phyloP scores from a whole-genome alignment of 257 asterid genomes.

The Fraxinus anomala region DNA sequence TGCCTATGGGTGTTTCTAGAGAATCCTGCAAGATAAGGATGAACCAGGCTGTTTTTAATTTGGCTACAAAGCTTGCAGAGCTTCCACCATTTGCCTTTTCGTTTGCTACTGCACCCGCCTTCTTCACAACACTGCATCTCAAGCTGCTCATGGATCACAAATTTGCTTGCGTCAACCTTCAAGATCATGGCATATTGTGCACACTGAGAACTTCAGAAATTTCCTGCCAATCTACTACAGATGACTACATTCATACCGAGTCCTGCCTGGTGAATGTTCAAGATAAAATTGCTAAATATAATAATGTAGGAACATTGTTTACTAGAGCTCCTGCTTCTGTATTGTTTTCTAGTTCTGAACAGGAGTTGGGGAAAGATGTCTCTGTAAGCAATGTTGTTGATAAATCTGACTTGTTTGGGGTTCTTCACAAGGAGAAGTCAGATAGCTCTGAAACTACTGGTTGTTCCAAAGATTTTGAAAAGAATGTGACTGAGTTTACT shows the following conservation, averaged over 20 bases:
- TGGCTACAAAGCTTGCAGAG: slow-evolving; percentile 43
- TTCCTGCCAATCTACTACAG: slow-evolving; percentile 36
- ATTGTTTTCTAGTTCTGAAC: slow-evolving; percentile 30
- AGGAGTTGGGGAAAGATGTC: slow-evolving; percentile 29
- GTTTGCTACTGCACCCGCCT: slow-evolving; percentile 42
- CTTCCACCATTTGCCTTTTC: slow-evolving; percentile 39
- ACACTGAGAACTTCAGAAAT: slow-evolving; percentile 40
- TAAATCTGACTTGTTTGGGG: slow-evolving; percentile 26
- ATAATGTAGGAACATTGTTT: slow-evolving; percentile 27
- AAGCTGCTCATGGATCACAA: slow-evolving; percentile 43
- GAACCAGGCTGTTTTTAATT: slow-evolving; percentile 39
- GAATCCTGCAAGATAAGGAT: slow-evolving; percentile 44
- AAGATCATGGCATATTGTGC: slow-evolving; percentile 33
- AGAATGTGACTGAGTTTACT: slow-evolving; percentile 26
- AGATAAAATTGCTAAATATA: slow-evolving; percentile 25
- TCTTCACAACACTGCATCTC: slow-evolving; percentile 46
- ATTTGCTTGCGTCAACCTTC: slow-evolving; percentile 37
- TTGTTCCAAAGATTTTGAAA: slow-evolving; percentile 21
- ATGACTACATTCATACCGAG: slow-evolving; percentile 31
- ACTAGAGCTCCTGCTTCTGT: slow-evolving; percentile 30
- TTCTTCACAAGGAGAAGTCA: slow-evolving; percentile 30
- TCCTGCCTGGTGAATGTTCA: slow-evolving; percentile 35
- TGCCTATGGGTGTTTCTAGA: slow-evolving; percentile 54
- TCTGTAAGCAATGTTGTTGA: slow-evolving; percentile 34
- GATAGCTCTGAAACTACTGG: slow-evolving; percentile 24